Base-by-base conservation (phyloP, 2,329 filamentous ascomycete genomes). In the Paramyrothecium sp. region DNA sequence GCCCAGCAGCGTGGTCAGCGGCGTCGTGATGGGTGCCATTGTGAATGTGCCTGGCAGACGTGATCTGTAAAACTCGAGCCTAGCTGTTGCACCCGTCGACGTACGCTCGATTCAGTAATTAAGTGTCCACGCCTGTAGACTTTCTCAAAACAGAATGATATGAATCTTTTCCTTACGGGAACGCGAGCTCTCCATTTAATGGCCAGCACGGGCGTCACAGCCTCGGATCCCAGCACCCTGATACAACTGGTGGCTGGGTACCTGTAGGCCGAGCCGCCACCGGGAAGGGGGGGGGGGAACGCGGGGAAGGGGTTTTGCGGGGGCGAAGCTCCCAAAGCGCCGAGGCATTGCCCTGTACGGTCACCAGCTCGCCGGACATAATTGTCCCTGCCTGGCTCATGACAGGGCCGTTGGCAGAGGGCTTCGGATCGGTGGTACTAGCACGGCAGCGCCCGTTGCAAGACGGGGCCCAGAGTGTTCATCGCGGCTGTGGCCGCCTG, bases 1-100 rank as follows among this genome's bases (percentile, higher is more conserved):
- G 22, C 86, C 85, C 54, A 97, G 84, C 54, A 97, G 87, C 55
- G 80, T 80, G 62, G 89, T 93, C 41, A 96, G 83, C 2, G 91
- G 90, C 12, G 92, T 96, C 58, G 84, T 85, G 66, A 95, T 88
- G 58, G 86, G 64, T 55, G 76, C 69, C 76, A 81, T 81, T 49
- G 13, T 66, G 58, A 34, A 53, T 33, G 30, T 33, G 38, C 30
- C 16, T 44, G 48, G 13, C 20, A 22, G 46, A 17, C 26, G 46
- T 23, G 17, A 11, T 11, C 23, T 58, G 26, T n/a, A n/a, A n/a
- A 54, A 56, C 55, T 50, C 50, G 51, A 23, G 3, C 38, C 8
- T 10, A 49, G 41, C n/a, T 38, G 23, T 38, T 19, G 51, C 26
- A 10, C 10, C 26, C 26, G 26, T 10, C 26, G 26, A 30, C 26